A percentile compares a stretch with the other conserved stretches of the same genome.
Conservation (phyloP, 148 eudicot species). For the Silene uniflora region DNA sequence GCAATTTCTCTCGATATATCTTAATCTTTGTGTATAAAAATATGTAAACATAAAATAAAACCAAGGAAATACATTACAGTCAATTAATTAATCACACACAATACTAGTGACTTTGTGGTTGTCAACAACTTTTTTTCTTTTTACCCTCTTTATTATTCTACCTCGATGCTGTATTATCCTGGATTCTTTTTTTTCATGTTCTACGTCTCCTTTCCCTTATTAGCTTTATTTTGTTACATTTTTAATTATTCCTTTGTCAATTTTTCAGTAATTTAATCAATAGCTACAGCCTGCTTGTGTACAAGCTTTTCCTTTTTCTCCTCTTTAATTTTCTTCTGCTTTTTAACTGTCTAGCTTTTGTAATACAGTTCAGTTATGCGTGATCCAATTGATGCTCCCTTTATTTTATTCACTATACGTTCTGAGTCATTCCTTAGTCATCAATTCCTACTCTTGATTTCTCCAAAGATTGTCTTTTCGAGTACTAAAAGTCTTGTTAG, state of each 20-base stretch:
- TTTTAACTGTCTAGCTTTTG: slow-evolving; percentile 27
- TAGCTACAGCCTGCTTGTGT: slow-evolving; percentile 23
- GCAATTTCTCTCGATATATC: no score
- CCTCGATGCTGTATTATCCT: neutral
- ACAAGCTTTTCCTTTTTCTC: slow-evolving; percentile 28
- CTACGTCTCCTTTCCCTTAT: neutral
- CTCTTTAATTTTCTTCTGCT: neutral
- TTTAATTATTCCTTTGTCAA: neutral
- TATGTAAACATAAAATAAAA: no score
- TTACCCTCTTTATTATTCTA: neutral
- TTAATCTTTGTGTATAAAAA: no score
- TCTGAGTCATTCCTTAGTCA: neutral
- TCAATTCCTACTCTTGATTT: neutral
- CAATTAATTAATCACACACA: no score
- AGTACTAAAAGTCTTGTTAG: no score
- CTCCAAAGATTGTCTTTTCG: neutral
- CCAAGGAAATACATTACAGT: no score
- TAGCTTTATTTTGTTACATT: neutral
- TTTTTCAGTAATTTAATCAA: neutral
- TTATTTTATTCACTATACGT: slow-evolving; percentile 12
- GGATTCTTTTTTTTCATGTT: slow-evolving; percentile 10
- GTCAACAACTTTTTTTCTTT: slow-evolving; percentile 4
- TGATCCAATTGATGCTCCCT: slow-evolving; percentile 2
- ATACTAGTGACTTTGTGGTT: neutral
- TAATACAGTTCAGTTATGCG: slow-evolving; percentile 14